Evolutionary conservation across 345 rosid species (phyloP).

Genomic region (Raphanus raphanistrum): DNA sequence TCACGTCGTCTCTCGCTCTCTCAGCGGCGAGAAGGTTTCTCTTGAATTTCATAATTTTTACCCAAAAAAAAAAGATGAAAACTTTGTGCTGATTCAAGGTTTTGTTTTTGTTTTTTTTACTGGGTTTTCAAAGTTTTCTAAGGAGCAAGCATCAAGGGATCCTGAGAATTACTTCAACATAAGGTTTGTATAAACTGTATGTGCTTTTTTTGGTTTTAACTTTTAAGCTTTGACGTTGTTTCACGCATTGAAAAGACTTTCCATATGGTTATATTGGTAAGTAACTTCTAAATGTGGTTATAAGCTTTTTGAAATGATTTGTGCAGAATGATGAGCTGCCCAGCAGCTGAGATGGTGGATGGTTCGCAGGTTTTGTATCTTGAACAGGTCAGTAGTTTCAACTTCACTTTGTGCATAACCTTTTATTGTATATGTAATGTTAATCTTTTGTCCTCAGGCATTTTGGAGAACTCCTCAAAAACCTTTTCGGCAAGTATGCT

Average conservation of each 20-base stretch:
- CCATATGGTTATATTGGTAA: background rate
- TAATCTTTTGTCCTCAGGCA: conserved; percentile 44
- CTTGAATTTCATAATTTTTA: background rate
- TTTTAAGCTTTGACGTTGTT: conserved; percentile 5
- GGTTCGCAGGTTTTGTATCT: conserved; percentile 73
- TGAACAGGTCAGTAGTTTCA: conserved; percentile 55
- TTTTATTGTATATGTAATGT: background rate
- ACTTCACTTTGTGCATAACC: background rate
- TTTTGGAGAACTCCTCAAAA: conserved; percentile 89
- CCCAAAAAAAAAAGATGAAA: background rate
- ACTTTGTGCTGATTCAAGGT: conserved; percentile 13
- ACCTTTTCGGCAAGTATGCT: conserved; percentile 81
- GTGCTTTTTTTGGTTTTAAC: background rate
- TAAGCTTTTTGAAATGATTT: background rate
- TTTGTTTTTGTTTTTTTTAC: background rate
- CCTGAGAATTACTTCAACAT: conserved; percentile 91
- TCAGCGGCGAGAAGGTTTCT: conserved; percentile 77
- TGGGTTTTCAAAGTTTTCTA: conserved; percentile 55
- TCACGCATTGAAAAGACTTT: background rate
- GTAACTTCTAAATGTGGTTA: background rate
- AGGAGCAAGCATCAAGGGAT: conserved; percentile 85
- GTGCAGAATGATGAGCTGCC: conserved; percentile 70
- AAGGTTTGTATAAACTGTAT: conserved; percentile 44
- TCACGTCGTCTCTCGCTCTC: conserved; percentile 72
- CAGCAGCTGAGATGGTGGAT: conserved; percentile 88